Conservation (phyloP, 805 yeast species). For the Pichia nakasei region DNA sequence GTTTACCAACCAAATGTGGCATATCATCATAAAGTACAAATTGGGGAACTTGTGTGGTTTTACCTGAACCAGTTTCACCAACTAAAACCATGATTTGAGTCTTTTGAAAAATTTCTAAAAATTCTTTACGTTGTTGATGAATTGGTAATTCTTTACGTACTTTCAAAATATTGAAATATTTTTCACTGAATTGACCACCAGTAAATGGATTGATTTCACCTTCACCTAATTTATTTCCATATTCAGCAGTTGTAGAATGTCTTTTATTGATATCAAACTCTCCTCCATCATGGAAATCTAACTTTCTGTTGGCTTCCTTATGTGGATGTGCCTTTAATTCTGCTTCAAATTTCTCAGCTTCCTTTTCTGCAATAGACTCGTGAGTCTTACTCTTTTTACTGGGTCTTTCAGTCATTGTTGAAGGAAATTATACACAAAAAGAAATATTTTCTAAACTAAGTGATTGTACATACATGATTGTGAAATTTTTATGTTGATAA, state of each 20-base stretch:
- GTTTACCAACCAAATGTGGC: slow-evolving; percentile 76
- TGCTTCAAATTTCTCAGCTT: slow-evolving; percentile 61
- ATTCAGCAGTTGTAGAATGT: slow-evolving; percentile 56
- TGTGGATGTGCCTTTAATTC: slow-evolving; percentile 42
- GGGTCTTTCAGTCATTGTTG: slow-evolving; percentile 24
- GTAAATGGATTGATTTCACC: slow-evolving; percentile 72
- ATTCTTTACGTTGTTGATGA: slow-evolving; percentile 86
- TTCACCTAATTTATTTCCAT: slow-evolving; percentile 51
- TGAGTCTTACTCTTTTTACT: slow-evolving; percentile 40
- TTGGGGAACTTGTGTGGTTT: slow-evolving; percentile 97
- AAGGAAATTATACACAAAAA: not conserved
- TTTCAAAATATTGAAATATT: slow-evolving; percentile 70
- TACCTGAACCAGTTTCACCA: slow-evolving; percentile 99
- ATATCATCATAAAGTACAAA: slow-evolving; percentile 87
- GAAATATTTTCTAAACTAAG: too few species aligned
- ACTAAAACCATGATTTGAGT: slow-evolving; percentile 96
- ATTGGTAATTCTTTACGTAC: slow-evolving; percentile 86
- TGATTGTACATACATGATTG: too few species aligned
- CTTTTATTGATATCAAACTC: slow-evolving; percentile 49
- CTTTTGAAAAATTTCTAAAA: slow-evolving; percentile 70
- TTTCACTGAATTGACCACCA: slow-evolving; percentile 49
- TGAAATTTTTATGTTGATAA: too few species aligned
- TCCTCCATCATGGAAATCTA: slow-evolving; percentile 56
- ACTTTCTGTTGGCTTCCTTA: slow-evolving; percentile 24
- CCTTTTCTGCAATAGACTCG: slow-evolving; percentile 50